Evolutionary conservation across 768 basidiomycete genomes (phyloP).

Genomic region (Naganishia onofrii): DNA sequence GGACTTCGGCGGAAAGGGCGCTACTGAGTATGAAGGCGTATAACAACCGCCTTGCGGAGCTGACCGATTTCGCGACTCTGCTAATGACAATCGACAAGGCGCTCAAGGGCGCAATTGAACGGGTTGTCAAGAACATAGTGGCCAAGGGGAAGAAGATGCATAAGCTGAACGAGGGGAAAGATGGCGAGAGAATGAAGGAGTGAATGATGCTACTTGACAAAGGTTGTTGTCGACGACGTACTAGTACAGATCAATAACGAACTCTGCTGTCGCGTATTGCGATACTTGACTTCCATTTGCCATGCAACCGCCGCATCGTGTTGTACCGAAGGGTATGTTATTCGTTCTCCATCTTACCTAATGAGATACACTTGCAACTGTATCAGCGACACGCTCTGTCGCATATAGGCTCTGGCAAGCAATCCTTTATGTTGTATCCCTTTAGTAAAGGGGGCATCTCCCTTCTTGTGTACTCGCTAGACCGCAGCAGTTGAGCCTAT

Average conservation of each 20-base stretch:
- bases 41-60: no score
- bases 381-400: not conserved
- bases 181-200: not conserved
- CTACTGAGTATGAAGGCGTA: no score
- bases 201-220: not conserved
- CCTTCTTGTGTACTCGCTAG: not conserved
- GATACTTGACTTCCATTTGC: not conserved
- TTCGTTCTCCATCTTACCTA: not conserved
- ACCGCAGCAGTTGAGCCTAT: not conserved
- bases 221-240: not conserved
- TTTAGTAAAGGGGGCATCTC: constrained; percentile 3
- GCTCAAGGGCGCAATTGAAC: not conserved
- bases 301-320: no score
- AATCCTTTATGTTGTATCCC: not conserved
- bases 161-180: not conserved
- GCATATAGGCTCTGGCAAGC: not conserved
- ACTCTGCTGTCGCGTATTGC: not conserved
- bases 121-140: not conserved
- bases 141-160: not conserved
- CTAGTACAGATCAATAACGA: no score
- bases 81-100: not conserved
- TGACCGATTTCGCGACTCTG: not conserved
- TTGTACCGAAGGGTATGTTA: no score
- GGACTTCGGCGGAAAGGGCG: no score
- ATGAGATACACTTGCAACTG: not conserved